Conservation (phyloP, 441 rosid genomes). For the Mallotus repandus region DNA sequence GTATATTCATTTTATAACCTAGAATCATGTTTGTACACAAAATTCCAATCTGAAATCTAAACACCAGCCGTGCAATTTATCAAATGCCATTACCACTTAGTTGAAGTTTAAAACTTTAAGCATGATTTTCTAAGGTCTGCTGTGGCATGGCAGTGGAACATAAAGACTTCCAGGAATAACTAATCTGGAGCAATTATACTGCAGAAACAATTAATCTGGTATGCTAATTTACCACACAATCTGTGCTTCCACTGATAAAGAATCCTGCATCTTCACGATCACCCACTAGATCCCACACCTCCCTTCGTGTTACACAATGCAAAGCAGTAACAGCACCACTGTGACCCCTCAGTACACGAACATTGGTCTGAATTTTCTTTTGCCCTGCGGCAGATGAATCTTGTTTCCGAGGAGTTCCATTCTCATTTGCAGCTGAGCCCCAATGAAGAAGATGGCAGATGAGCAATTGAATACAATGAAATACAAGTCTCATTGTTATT, state of each 20-base stretch:
- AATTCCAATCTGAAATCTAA: neutral
- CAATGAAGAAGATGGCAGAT: slow-evolving; percentile 6
- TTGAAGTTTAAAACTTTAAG: neutral
- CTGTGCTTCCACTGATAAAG: slow-evolving; percentile 99
- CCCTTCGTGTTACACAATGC: slow-evolving; percentile 96
- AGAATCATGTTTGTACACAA: neutral
- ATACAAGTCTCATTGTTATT: slow-evolving; percentile 6
- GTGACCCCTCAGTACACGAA: slow-evolving; percentile 90
- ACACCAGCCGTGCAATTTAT: neutral
- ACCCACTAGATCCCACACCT: slow-evolving; percentile 97
- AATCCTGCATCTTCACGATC: slow-evolving; percentile 99
- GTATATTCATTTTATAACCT: neutral
- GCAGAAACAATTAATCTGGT: slow-evolving; percentile 18
- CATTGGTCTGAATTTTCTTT: slow-evolving; percentile 90
- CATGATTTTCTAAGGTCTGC: neutral
- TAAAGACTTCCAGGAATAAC: slow-evolving; percentile 11
- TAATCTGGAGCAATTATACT: slow-evolving; percentile 12
- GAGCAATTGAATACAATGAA: neutral
- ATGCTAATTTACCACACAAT: slow-evolving; percentile 62
- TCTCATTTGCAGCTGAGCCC: slow-evolving; percentile 24
- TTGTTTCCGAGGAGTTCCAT: slow-evolving; percentile 46
- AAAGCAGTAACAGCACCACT: slow-evolving; percentile 92
- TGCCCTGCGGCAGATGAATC: slow-evolving; percentile 74
- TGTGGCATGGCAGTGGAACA: neutral
- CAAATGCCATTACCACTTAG: neutral